Base-by-base conservation (phyloP, 1,139 yeast species). In the Kodamaea plutei region DNA sequence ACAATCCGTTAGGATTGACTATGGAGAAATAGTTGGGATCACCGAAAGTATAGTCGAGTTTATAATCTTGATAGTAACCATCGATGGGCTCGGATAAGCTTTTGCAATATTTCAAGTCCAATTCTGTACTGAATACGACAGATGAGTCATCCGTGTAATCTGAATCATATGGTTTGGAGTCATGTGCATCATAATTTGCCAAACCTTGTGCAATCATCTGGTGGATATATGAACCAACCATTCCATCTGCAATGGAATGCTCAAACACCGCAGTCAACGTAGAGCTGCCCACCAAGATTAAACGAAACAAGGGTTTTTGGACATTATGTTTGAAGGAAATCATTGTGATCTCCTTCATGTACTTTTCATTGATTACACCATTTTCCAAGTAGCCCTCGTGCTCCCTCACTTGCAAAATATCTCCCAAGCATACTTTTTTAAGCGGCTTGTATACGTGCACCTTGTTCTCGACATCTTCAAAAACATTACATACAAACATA, bases 161-260 rank as follows among this genome's bases (percentile, higher is more conserved):
- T 6, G 52, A 33, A 8, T 47, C 50, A 29, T 51, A 49, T 28
- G 18, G 31, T 19, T 22, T 35, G 14, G 29, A 17, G 11, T 24
- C 22, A 11, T 12, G 13, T 6, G 19, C 41, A 9, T 41, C 48
- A 11, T 46, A 45, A 23, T 34, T 42, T 1, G 52, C 53, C 32
- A 61, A 43, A 4, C 25, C 20, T 7, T 16, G 52, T 13, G 64
- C 41, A 16, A 67, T 53, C 8, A 54, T 48, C 41, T 65, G 64
- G 37, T 66, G 72, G 43, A 67, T 59, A 28, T 52, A 50, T 22
- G 48, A 50, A 0, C 62, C 72, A n/a, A 59, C 67, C 5, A 64
- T 47, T 0, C 73, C 74, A 43, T 68, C 74, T 9, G 56, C 59
- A 17, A 64, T 52, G 1, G 71, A 56, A 39, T 68, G 74, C 29